Evolutionary conservation across 257 asterid species (phyloP), one percentile per base, ranked within the genome.

Genomic region (Nicotiana paniculata): DNA sequence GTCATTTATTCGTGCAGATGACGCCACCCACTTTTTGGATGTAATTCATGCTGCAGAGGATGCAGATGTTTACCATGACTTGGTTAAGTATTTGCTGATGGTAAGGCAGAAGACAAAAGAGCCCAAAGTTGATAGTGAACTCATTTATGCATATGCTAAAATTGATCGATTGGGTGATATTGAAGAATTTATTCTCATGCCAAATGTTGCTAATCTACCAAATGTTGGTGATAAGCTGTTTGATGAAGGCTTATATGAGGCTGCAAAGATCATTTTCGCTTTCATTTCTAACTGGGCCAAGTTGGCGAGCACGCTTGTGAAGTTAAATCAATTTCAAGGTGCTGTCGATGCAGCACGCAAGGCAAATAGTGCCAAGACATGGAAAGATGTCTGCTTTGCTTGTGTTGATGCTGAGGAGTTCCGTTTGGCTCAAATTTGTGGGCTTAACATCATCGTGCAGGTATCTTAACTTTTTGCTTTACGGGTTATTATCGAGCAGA

Each of bases 331-430:
- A 85, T 96, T 95, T 88, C 99, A 96, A 90, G 95, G 98, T 32
- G 99, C 98, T 65, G 99, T 96, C 81, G 99, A 96, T 95, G 99
- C 99, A 64, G 99, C 99, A n/a, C 88, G 99, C 81, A 96, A 96
- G 90, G 99, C 99, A 69, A 96, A 96, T 81, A 96, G 97, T 74
- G 89, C 99, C 63, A 96, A 95, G 93, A 95, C 98, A 57, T 96
- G 99, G 99, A 96, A 96, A 87, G 99, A 96, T 82, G 91, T 96
- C 58, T 96, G 99, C 90, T 96, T 96, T 91, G 98, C 99, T 77
- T 95, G 99, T 83, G 99, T 96, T 70, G 98, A 94, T 88, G 99
- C 97, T 9, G 99, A 96, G 91, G 99, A 96, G 91, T 96, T 96
- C 90, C 99, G 99, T 32, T 90, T 96, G 96, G 99, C 98, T 82